phyloP scores from a whole-genome alignment of 208 protist species.

The Herpetomonas tarakana region DNA sequence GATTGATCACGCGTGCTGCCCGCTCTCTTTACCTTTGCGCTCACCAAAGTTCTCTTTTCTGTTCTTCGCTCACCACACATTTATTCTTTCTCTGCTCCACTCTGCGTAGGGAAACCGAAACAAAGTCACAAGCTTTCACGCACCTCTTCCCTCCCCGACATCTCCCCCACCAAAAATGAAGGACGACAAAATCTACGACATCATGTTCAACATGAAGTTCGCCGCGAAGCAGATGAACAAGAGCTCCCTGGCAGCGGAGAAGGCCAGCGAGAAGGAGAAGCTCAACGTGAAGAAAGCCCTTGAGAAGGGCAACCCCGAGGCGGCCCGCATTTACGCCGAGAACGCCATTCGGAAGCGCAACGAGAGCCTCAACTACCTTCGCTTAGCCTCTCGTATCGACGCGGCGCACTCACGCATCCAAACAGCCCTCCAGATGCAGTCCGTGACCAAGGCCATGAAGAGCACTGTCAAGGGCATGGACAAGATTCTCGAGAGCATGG shows the following conservation, averaged over 20 bases:
- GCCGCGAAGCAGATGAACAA: slow-evolving; percentile 94
- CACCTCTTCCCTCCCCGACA: no score
- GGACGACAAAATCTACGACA: slow-evolving; percentile 79
- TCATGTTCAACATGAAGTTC: slow-evolving; percentile 97
- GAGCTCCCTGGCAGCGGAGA: slow-evolving; percentile 80
- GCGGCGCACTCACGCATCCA: slow-evolving; percentile 94
- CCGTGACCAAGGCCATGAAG: slow-evolving; percentile 93
- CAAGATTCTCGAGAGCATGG: slow-evolving; percentile 91
- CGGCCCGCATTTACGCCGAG: slow-evolving; percentile 98
- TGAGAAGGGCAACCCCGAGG: slow-evolving; percentile 96
- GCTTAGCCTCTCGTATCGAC: slow-evolving; percentile 94
- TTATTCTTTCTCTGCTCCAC: no score
- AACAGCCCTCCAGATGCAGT: slow-evolving; percentile 91
- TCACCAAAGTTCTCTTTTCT: no score
- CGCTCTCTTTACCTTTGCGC: no score
- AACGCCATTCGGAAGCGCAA: slow-evolving; percentile 98
- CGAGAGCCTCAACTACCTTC: slow-evolving; percentile 94
- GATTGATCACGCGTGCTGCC: no score
- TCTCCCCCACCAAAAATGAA: slow-evolving; percentile 37
- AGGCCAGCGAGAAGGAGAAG: slow-evolving; percentile 92
- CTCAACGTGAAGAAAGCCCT: slow-evolving; percentile 94
- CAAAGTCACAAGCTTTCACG: no score
- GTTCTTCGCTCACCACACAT: no score
- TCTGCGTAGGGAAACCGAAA: no score
- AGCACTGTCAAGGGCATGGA: slow-evolving; percentile 95